Conservation (phyloP, 73 alveolate species). For the Stentor roeselii region DNA sequence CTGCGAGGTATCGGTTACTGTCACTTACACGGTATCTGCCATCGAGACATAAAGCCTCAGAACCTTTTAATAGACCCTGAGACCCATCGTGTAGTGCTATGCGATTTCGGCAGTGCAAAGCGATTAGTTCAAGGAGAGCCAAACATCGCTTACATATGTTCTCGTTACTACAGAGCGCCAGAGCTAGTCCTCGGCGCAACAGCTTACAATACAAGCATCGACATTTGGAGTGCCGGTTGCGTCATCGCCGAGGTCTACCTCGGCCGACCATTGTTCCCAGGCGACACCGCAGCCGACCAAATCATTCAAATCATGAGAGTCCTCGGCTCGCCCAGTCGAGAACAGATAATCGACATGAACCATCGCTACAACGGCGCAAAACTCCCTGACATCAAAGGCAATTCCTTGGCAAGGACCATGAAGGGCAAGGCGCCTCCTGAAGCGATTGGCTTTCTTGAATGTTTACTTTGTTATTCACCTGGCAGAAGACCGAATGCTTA, state of each 20-base stretch:
- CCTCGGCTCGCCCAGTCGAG: conserved; percentile 84
- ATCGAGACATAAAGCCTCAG: conserved; percentile 81
- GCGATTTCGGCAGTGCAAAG: conserved; percentile 90
- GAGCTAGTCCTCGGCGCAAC: conserved; percentile 77
- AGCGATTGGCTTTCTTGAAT: too few species aligned
- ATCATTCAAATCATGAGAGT: conserved; percentile 84
- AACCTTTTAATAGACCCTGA: conserved; percentile 53
- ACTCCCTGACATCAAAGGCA: too few species aligned
- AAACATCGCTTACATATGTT: conserved; percentile 76
- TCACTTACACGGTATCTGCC: conserved; percentile 57
- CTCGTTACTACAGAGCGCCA: conserved; percentile 84
- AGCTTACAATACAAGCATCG: conserved; percentile 71
- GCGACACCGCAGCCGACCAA: conserved; percentile 80
- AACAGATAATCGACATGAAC: conserved; percentile 71
- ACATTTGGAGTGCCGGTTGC: conserved; percentile 91
- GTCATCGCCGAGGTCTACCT: conserved; percentile 84
- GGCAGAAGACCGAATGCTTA: conserved; percentile 64
- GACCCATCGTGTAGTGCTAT: conserved; percentile 43
- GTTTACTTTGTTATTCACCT: conserved; percentile 81
- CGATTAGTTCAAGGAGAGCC: conserved; percentile 72
- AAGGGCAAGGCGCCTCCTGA: too few species aligned
- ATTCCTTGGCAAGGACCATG: too few species aligned
- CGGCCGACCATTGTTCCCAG: conserved; percentile 81
- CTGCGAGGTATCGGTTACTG: conserved; percentile 66
- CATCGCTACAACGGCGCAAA: too few species aligned